Base-by-base conservation (phyloP, 495 filamentous ascomycete genomes). In the Penicillium bovifimosum region DNA sequence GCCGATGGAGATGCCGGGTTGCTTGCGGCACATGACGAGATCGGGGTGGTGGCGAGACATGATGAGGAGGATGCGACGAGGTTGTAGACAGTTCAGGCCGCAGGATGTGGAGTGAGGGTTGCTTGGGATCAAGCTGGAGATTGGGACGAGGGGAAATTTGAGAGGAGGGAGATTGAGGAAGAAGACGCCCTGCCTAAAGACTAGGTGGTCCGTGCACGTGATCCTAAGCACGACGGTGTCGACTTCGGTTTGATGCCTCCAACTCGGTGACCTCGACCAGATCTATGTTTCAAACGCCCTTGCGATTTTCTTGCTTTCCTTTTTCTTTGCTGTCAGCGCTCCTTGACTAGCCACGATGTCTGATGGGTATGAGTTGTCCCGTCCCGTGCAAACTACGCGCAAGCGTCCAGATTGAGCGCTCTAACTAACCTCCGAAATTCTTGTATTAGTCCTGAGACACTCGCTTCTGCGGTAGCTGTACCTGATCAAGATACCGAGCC, bases 1-100 rank as follows among this genome's bases (percentile, higher is more conserved):
- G 65, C 95, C 93, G 83, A 97, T 96, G 56, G 91, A 88, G 69
- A 97, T 97, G 73, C 93, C 93, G 53, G 95, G 77, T 69, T 96
- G 91, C 78, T 97, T 97, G 75, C 95, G 92, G 83, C 93, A 99
- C 93, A 99, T 99, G 59, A 99, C 93, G 54, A 99, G 85, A 78
- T 99, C 93, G 68, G 69, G 67, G 65, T 72, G 66, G 62, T 76
- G 64, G 59, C 61, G 64, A 56, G 66, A 67, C 67, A 70, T 68
- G 39, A 9, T 50, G 57, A 40, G 29, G 59, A 40, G 54, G 38
- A 13, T 8, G 39, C 11, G 34, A 14, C 14, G 27, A 38, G 32
- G 45, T 38, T 6, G 24, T 32, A 29, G 55, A 55, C 10, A 52
- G 43, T 50, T 42, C 47, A 28, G 48, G 5, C 6, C 5, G 34